Conservation (phyloP, 345 rosid genomes). For the Acer saccharum region DNA sequence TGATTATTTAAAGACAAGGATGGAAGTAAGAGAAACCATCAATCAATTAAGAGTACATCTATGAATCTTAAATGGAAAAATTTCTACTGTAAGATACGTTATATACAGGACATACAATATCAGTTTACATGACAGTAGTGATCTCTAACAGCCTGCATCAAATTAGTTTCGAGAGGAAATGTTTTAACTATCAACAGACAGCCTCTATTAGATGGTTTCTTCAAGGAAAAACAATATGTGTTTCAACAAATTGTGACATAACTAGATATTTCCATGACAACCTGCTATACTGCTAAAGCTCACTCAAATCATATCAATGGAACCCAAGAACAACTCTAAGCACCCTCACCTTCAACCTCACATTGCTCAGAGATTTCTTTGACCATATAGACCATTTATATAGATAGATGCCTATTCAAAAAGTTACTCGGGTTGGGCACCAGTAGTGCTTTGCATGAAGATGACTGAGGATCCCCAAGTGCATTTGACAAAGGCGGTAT, state of each 20-base stretch:
- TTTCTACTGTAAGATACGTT: neutral
- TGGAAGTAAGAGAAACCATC: neutral
- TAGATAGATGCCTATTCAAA: conserved; percentile 4
- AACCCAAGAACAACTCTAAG: neutral
- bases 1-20: neutral
- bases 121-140: neutral
- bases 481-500: neutral
- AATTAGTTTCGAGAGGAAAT: neutral
- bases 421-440: neutral
- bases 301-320: neutral
- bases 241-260: neutral
- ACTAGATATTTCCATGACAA: conserved; percentile 4
- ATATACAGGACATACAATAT: neutral
- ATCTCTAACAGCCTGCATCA: neutral
- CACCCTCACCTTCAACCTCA: neutral
- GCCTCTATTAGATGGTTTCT: neutral
- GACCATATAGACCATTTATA: neutral
- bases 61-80: neutral
- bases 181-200: neutral
- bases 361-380: neutral
- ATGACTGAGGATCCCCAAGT: neutral
- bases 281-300: conserved; percentile 1
- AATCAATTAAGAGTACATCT: neutral
- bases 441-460: neutral
- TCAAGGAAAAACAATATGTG: neutral